Evolutionary conservation across 768 basidiomycete species (phyloP), one percentile per base, ranked within the genome.

Genomic region (Cantharellus cinnabarinus): DNA sequence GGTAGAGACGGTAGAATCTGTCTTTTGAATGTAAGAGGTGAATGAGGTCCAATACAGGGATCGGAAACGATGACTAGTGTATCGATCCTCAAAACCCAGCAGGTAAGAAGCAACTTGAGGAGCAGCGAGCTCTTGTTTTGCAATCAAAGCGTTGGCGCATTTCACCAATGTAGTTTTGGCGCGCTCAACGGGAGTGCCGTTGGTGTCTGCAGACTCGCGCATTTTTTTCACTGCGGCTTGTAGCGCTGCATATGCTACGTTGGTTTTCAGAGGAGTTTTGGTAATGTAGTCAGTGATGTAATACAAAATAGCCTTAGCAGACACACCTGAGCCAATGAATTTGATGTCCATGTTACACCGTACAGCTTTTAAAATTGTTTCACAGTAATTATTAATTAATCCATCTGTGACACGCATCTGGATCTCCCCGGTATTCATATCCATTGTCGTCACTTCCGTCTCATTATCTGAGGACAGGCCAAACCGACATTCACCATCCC

Each of bases 211-310:
- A 58, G 56, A 63, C 14, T 63, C 63, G 1, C 64, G 67, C 1
- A 72, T 57, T 41, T 69, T 71, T n/a, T 62, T 61, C 0, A 73
- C 62, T 2, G 74, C 69, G 0, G 67, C 34, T 48, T 73, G 69
- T 3, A 76, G 58, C 1, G 72, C 70, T 0, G 72, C 69, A 64
- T 66, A 74, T 0, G 72, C 62, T 37, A 74, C 70, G 63, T 77
- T 72, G 0, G 69, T 61, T 42, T 74, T 73, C 5, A 76, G 59
- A 48, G 72, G 68, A 0, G 70, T 59, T 58, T 77, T 77, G 0
- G 74, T 71, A 14, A 77, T 75, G 56, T 77, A 77, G 58, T 77
- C 69, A 0, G 75, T 77, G 20, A 77, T 73, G 56, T 77, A 77
- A 59, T 73, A 74, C 3, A 73, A 42, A 0, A 75, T 61, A 0